Conservation (phyloP, 2,329 filamentous ascomycete genomes). For the Xylaria sp. region DNA sequence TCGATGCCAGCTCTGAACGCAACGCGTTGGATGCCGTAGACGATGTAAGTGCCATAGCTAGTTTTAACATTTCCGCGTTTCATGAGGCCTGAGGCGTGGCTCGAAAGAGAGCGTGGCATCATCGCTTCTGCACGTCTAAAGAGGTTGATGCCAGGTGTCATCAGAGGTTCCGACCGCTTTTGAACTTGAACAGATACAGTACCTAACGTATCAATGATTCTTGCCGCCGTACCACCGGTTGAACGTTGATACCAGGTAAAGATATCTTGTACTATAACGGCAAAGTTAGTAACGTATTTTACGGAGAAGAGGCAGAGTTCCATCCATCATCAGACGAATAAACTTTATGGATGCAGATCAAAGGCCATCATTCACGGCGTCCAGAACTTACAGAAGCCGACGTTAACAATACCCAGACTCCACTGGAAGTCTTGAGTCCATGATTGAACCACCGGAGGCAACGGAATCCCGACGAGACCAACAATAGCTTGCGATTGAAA, state of each 20-base stretch:
- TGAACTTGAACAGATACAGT: conserved; percentile 86
- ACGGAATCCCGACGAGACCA: conserved; percentile 81
- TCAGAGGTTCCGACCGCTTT: conserved; percentile 63
- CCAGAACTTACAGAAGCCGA: conserved; percentile 69
- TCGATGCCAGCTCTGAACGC: conserved; percentile 89
- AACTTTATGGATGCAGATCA: neutral
- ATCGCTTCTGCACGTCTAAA: conserved; percentile 67
- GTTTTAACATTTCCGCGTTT: conserved; percentile 68
- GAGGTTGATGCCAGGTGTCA: conserved; percentile 54
- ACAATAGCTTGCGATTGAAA: conserved; percentile 95
- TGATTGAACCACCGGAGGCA: conserved; percentile 87
- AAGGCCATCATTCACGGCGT: neutral
- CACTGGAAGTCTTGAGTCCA: conserved; percentile 99
- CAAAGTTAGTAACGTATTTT: conserved; percentile 26
- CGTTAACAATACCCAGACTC: conserved; percentile 94
- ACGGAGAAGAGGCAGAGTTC: neutral
- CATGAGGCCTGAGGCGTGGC: conserved; percentile 55
- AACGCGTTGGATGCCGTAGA: conserved; percentile 88
- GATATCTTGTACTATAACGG: conserved; percentile 75
- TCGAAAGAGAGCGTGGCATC: conserved; percentile 56
- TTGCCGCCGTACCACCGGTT: conserved; percentile 86
- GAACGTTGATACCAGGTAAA: conserved; percentile 96
- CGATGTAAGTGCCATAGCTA: conserved; percentile 66
- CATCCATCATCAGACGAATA: neutral
- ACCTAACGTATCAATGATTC: conserved; percentile 77